Evolutionary conservation across 2,329 filamentous ascomycete genomes (phyloP), one percentile per base, ranked within the genome.

Genomic region (Neocatenulostroma microsporum): DNA sequence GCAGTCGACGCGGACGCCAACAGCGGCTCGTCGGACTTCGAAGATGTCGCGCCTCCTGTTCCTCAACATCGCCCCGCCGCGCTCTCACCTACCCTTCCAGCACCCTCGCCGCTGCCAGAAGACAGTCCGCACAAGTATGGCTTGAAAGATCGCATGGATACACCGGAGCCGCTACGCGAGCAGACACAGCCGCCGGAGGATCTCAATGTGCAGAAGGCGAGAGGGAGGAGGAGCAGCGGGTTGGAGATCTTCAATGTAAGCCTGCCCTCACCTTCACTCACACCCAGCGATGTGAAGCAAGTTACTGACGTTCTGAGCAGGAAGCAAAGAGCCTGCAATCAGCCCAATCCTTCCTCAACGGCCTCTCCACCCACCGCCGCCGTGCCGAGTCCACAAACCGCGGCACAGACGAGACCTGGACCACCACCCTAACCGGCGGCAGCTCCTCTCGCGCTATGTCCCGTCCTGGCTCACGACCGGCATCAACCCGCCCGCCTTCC

Each of bases 81-180:
- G 9, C 30, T 53, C 11, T 56, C 51, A 28, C 55, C 55, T 5
- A 51, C 48, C 20, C 38, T 58, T 9, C 55, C 54, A 13, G 47
- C 53, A 20, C 55, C 55, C 15, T 53, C 53, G 25, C 53, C 53
- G 9, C 39, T 58, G 11, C 53, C 54, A 28, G 54, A 57, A 42
- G 55, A 58, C 35, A 57, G 54, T 32, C 55, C 55, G 13, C 55
- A 58, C 42, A 57, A 58, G 42, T 58, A 58, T 39, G 55, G 55
- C 18, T 34, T 58, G 40, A 41, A 47, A 41, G 54, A 58, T 39
- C 43, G 47, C 34, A 51, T 55, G 42, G 51, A 56, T 27, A 56
- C 53, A 8, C 54, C 55, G 10, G 50, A 56, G 28, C 33, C 47
- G 24, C 13, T 23, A 7, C 14, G 15, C 3, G 21, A 27, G 12